Evolutionary conservation across 2,329 filamentous ascomycete genomes (phyloP), one percentile per base, ranked within the genome.

Genomic region (Catunica adiposa): DNA sequence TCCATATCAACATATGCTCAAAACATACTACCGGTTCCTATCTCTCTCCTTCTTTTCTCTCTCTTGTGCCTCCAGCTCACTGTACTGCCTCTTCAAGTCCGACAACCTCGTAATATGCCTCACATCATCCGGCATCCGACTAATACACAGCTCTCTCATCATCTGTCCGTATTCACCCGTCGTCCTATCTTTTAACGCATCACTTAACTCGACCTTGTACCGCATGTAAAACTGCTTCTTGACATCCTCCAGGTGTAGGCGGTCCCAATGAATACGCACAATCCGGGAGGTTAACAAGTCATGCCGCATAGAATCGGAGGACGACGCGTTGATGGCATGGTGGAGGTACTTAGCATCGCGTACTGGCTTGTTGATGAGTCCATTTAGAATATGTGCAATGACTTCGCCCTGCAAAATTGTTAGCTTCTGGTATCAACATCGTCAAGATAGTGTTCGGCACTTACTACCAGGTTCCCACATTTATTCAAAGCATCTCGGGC

Each of bases 341-440:
- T 94, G 83, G 1, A 98, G 74, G 2, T 97, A 81, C 38, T 96
- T 77, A 2, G 90, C 88, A 67, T 97, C 92, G 56, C 92, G 86
- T 60, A 94, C 88, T 4, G 92, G 89, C 58, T 86, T 86, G 71
- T 97, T 97, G 71, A 97, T 94, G 57, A 94, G 82, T 63, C 92
- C 92, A 70, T 97, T 96, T 64, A 98, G 83, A 62, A 97, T 87
- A 68, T 97, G 92, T 0, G 89, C 87, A 38, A 97, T 80, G 20
- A 94, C 82, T 71, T 98, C 92, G 61, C 92, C 92, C 89, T 96
- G 25, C 11, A n/a, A 9, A 15, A 17, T 25, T 31, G 47, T 8
- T 37, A 9, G 62, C 6, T 55, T 34, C 14, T 50, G 2, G 25
- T 17, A 59, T 63, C 51, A 48, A 34, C 2, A 46, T 31, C 40